phyloP scores from a whole-genome alignment of 2,329 filamentous ascomycete genomes.

The Aspergillus ibericus region DNA sequence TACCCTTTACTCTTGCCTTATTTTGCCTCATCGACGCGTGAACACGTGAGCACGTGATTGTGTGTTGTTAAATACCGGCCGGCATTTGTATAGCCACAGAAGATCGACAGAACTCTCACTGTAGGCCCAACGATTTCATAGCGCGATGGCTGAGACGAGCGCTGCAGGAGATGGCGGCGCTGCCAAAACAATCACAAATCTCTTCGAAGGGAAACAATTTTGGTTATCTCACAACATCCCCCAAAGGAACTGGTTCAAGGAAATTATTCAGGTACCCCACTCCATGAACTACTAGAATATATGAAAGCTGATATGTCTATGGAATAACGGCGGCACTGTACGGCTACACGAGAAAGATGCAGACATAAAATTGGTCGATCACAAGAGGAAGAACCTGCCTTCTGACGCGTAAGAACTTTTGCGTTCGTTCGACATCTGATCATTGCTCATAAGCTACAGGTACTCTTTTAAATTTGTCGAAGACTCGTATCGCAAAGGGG shows the following conservation, averaged over 20 bases:
- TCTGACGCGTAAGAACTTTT: slow-evolving; percentile 46
- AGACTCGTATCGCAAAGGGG: slow-evolving; percentile 51
- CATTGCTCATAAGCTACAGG: slow-evolving; percentile 27
- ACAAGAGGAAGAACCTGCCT: slow-evolving; percentile 51
- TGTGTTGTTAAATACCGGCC: slow-evolving; percentile 17
- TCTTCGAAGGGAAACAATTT: slow-evolving; percentile 59
- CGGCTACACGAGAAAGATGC: slow-evolving; percentile 56
- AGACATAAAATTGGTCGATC: slow-evolving; percentile 61
- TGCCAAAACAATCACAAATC: not conserved
- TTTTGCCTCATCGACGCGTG: not conserved
- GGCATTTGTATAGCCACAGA: not conserved
- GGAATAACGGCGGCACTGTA: slow-evolving; percentile 57
- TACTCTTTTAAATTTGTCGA: slow-evolving; percentile 62
- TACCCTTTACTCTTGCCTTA: not conserved
- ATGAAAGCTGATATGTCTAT: slow-evolving; percentile 3
- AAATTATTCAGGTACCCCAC: slow-evolving; percentile 47
- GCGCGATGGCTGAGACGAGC: not conserved
- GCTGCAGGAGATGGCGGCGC: not conserved
- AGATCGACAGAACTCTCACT: not conserved
- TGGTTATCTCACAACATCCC: slow-evolving; percentile 60
- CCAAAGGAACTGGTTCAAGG: slow-evolving; percentile 48
- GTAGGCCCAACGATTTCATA: too few relatives aligned
- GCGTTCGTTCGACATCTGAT: not conserved
- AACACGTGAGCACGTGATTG: slow-evolving; percentile 27
- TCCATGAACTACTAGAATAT: not conserved